phyloP scores from a whole-genome alignment of 83 land plant genomes.

The Thuja plicata region DNA sequence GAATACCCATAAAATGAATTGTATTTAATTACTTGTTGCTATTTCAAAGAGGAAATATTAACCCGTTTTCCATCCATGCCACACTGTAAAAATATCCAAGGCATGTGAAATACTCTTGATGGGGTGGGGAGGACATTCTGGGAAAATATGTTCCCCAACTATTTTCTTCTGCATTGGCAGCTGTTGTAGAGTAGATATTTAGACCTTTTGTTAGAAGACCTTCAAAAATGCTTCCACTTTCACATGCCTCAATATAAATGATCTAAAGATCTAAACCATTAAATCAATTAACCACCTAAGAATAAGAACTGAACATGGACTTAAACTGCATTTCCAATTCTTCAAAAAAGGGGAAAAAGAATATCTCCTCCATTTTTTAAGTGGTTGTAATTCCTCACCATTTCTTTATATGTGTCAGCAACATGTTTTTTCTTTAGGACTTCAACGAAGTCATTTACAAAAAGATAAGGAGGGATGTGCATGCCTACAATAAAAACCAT shows the following conservation, averaged over 20 bases:
- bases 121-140: slow-evolving; percentile 82
- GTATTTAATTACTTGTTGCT: slow-evolving; percentile 94
- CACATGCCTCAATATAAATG: slow-evolving; percentile 49
- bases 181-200: slow-evolving; percentile 91
- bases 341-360: no score
- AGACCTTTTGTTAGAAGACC: slow-evolving; percentile 71
- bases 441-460: slow-evolving; percentile 65
- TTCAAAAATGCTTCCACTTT: slow-evolving; percentile 87
- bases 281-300: neutral
- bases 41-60: slow-evolving; percentile 82
- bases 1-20: no score
- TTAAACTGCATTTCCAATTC: neutral
- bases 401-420: slow-evolving; percentile 53
- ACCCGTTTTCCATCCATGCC: slow-evolving; percentile 64
- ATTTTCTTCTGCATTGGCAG: slow-evolving; percentile 90
- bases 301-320: neutral
- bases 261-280: slow-evolving; percentile 6
- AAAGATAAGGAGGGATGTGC: slow-evolving; percentile 73
- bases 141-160: slow-evolving; percentile 96
- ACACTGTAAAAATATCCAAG: slow-evolving; percentile 51
- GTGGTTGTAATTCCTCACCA: slow-evolving; percentile 44
- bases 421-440: slow-evolving; percentile 78
- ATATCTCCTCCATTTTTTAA: no score
- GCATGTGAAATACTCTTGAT: slow-evolving; percentile 40
- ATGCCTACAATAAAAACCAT: slow-evolving; percentile 51